phyloP scores from a whole-genome alignment of 345 rosid species.

The Arabidopsis suecica region DNA sequence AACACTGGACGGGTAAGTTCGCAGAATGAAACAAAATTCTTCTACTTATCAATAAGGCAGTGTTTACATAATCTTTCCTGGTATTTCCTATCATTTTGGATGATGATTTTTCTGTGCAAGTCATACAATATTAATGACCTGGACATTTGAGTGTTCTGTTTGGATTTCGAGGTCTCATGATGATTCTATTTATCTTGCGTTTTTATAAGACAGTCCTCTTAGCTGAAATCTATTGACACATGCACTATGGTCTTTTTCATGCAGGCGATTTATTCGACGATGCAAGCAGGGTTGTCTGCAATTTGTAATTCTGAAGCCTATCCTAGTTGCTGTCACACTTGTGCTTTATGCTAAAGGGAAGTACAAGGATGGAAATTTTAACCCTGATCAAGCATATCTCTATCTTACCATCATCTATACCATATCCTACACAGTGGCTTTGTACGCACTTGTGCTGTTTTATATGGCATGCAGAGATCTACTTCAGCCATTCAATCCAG shows the following conservation, averaged over 20 bases:
- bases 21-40: not conserved
- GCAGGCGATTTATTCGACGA: conserved; percentile 92
- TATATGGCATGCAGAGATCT: conserved; percentile 98
- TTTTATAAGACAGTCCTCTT: conserved; percentile 1
- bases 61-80: not conserved
- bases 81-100: not conserved
- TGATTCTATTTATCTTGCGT: not conserved
- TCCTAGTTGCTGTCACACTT: conserved; percentile 84
- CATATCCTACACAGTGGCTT: conserved; percentile 89
- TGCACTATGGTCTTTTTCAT: conserved; percentile 21
- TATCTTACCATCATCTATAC: conserved; percentile 95
- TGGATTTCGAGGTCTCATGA: conserved; percentile 4
- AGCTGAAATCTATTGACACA: conserved; percentile 25
- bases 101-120: conserved; percentile 4
- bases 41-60: not conserved
- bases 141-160: not conserved
- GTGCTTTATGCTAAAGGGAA: conserved; percentile 92
- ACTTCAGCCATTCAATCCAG: conserved; percentile 98
- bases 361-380: conserved; percentile 95
- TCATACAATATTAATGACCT: not conserved
- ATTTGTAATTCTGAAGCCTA: conserved; percentile 95
- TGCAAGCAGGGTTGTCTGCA: conserved; percentile 99
- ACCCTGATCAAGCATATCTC: conserved; percentile 90
- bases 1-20: conserved; percentile 84
- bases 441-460: conserved; percentile 89